Evolutionary conservation across 2,329 filamentous ascomycete genomes (phyloP).

Genomic region (Monilinia aucupariae): DNA sequence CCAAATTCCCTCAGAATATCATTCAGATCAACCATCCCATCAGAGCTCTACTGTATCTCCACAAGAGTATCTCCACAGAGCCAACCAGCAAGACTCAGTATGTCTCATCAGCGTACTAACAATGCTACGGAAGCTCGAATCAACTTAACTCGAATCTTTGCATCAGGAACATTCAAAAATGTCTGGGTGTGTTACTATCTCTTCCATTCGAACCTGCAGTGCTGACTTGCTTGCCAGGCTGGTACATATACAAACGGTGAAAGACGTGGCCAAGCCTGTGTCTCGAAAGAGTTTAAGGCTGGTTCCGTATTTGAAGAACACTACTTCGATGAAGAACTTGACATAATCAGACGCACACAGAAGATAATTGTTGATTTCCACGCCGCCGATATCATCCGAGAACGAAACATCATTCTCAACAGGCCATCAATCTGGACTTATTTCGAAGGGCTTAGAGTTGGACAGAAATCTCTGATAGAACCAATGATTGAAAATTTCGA

Average conservation of each 20-base stretch:
- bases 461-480: not conserved
- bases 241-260: conserved; percentile 5
- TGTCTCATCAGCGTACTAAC: conserved; percentile 4
- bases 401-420: conserved; percentile 2
- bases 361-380: conserved; percentile 13
- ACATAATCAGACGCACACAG: not conserved
- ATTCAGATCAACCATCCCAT: not conserved
- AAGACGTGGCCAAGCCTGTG: not conserved
- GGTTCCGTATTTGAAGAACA: conserved; percentile 8
- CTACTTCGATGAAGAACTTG: conserved; percentile 14
- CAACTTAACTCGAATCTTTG: not conserved
- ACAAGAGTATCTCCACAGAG: not conserved
- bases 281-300: conserved; percentile 15
- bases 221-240: not conserved
- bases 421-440: conserved; percentile 8
- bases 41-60: not conserved
- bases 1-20: not conserved
- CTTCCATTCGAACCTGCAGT: not conserved
- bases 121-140: not conserved
- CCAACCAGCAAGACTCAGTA: not conserved
- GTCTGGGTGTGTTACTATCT: conserved; percentile 4
- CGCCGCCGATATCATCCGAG: not conserved
- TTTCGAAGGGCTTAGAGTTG: not conserved
- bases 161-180: conserved; percentile 16
- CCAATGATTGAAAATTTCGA: conserved; percentile 18